Conservation (phyloP, 495 filamentous ascomycete genomes). For the Daldinia childiae region DNA sequence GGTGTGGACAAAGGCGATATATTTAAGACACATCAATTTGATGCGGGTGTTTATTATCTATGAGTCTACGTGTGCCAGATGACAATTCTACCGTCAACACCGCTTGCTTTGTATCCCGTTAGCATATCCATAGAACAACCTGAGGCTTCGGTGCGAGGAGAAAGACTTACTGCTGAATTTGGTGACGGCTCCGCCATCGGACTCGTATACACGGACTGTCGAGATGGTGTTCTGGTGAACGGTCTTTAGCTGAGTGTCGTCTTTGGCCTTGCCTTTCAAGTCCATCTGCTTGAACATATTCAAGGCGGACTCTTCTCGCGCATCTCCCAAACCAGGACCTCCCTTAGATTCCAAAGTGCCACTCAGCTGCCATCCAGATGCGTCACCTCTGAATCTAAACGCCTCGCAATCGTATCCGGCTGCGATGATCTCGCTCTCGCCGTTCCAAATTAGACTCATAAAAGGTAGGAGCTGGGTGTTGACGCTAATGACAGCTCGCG, state of each 20-base stretch:
- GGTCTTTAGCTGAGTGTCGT: slow-evolving; percentile 93
- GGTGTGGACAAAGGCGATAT: slow-evolving; percentile 7
- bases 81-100: slow-evolving; percentile 93
- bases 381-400: slow-evolving; percentile 85
- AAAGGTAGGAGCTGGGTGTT: slow-evolving; percentile 90
- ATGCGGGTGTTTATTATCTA: slow-evolving; percentile 27
- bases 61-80: slow-evolving; percentile 66
- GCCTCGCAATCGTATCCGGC: slow-evolving; percentile 97
- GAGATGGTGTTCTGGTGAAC: slow-evolving; percentile 97
- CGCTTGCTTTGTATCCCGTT: slow-evolving; percentile 72
- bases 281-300: slow-evolving; percentile 99
- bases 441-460: slow-evolving; percentile 89
- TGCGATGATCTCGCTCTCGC: slow-evolving; percentile 92
- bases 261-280: slow-evolving; percentile 86
- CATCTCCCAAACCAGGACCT: slow-evolving; percentile 62
- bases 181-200: slow-evolving; percentile 66
- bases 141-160: slow-evolving; percentile 6
- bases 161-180: slow-evolving; percentile 87
- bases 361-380: slow-evolving; percentile 83
- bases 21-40: slow-evolving; percentile 24
- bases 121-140: slow-evolving; percentile 44
- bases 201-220: slow-evolving; percentile 79
- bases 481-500: slow-evolving; percentile 85
- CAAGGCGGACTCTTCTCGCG: slow-evolving; percentile 76
- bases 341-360: slow-evolving; percentile 86